Conservation (phyloP, 1,284 basidiomycete genomes). For the Moesziomyces sp. region DNA sequence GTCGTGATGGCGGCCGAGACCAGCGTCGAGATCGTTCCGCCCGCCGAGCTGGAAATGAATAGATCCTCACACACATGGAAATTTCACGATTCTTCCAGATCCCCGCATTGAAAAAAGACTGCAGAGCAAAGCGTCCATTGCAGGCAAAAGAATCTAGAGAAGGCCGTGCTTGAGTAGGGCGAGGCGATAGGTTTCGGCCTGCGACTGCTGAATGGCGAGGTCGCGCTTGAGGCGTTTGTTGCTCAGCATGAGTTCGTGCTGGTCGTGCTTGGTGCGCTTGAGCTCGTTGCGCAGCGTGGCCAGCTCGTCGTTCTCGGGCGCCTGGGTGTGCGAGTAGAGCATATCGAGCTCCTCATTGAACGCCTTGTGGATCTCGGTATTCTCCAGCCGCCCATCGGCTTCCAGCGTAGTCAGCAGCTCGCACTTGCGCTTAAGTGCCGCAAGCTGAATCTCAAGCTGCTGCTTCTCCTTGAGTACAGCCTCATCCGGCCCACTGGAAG, state of each 20-base stretch:
- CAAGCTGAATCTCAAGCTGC: slow-evolving; percentile 42
- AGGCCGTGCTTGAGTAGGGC: slow-evolving; percentile 35
- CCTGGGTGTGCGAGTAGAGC: slow-evolving; percentile 62
- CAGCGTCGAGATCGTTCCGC: slow-evolving; percentile 29
- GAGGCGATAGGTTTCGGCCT: slow-evolving; percentile 18
- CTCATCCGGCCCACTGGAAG: not conserved
- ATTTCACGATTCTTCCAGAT: not conserved
- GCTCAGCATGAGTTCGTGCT: slow-evolving; percentile 42
- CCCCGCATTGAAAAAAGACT: not conserved
- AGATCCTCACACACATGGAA: not conserved
- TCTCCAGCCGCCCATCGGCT: slow-evolving; percentile 62
- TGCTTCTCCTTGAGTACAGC: slow-evolving; percentile 13
- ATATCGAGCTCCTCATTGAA: slow-evolving; percentile 66
- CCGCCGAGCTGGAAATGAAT: slow-evolving; percentile 32
- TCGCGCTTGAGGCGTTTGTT: slow-evolving; percentile 49
- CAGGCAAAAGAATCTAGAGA: slow-evolving; percentile 7
- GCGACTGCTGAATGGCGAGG: slow-evolving; percentile 25
- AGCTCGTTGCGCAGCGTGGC: slow-evolving; percentile 46
- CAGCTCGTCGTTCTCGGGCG: slow-evolving; percentile 56
- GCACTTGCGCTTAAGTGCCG: slow-evolving; percentile 53
- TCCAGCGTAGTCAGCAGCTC: slow-evolving; percentile 60
- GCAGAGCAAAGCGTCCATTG: not conserved
- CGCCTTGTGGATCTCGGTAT: slow-evolving; percentile 64
- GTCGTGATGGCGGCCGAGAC: slow-evolving; percentile 18
- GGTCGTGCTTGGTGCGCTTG: slow-evolving; percentile 44